Base-by-base conservation (phyloP, 176 grass and related monocot species). In the Aechmea fasciata region DNA sequence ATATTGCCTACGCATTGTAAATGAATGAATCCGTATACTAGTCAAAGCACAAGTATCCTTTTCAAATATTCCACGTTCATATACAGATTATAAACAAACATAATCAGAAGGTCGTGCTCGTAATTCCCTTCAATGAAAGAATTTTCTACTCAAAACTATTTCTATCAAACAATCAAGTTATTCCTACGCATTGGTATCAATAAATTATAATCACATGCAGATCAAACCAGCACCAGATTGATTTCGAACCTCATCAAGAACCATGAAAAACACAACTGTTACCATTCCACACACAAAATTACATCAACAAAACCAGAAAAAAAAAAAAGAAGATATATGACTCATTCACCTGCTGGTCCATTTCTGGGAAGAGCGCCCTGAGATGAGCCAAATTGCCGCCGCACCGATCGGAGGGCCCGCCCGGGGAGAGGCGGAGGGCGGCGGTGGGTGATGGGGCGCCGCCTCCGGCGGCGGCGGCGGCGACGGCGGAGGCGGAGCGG, bases 341-440 rank as follows among this genome's bases (percentile, higher is more conserved):
- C 9, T 61, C 55, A 18, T 61, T 61, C 10, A 96, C 92, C 88
- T 91, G 88, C 8, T 84, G 92, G 75, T 96, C 92, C 92, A 96
- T 91, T 50, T 55, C 71, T 53, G 92, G 92, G 85, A 86, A 96
- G 50, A 74, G 15, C 3, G 77, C 3, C 50, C 77, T 52, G 47
- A 96, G 92, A 1, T 91, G 83, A 1, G 65, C 25, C 19, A 88
- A 71, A 71, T 77, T 22, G 17, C 77, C 79, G 52, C 81, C 82
- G 67, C 76, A 72, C 29, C 76, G 84, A 10, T 74, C 72, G 28
- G 52, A 29, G 18, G 50, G 49, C 19, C 49, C 28, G 68, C 19
- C 3, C 3, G 53, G 28, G 23, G 69, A 57, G 70, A 48, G 70
- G 14, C 25, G 70, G 54, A 70, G 49, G 26, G 52, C 49, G 12